Base-by-base conservation (phyloP, 176 grass and related monocot genomes). In the Eragrostis nindensis region DNA sequence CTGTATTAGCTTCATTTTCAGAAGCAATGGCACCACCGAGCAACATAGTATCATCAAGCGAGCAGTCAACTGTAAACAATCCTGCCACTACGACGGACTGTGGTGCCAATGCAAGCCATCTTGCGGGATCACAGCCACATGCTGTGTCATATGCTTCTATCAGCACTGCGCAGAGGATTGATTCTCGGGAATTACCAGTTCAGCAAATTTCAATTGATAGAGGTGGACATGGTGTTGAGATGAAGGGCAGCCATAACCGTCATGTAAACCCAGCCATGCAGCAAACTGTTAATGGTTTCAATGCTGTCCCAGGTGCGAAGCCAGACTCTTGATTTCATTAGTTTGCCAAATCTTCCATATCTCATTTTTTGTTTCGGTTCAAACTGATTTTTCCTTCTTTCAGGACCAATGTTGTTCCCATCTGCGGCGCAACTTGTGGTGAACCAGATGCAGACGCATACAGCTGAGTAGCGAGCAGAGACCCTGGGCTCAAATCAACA, bases 211-310 rank as follows among this genome's bases (percentile, higher is more conserved):
- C 59, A 8, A 42, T 57, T 57, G 63, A 70, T 46, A 16, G 24
- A 72, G 63, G 38, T 15, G 84, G 68, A 43, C 83, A 81, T 32
- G 72, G 53, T 39, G 60, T 59, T 62, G 81, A 59, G 81, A 67
- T 47, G 67, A 87, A 87, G 70, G 60, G 69, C 57, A 68, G 26
- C 39, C 63, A 69, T 66, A 83, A 79, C 62, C 62, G 64, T 71
- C 76, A 78, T 0, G 81, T 74, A 78, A 26, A 44, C 21, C 10
- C 77, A 25, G 22, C 47, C 6, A 82, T 67, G 78, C 84, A 87
- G 47, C 63, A 88, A 57, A 72, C 66, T 4, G 15, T 80, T 60
- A 94, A 94, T 68, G 92, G 89, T 72, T 94, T 87, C 76, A 89
- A 78, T 80, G 53, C 85, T 36, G 76, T 85, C 47, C 57, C 70